These are phyloP conservation scores for Senna tora DNA, from an alignment of 306 rosid genomes.

Conservation along the genomic window DNA sequence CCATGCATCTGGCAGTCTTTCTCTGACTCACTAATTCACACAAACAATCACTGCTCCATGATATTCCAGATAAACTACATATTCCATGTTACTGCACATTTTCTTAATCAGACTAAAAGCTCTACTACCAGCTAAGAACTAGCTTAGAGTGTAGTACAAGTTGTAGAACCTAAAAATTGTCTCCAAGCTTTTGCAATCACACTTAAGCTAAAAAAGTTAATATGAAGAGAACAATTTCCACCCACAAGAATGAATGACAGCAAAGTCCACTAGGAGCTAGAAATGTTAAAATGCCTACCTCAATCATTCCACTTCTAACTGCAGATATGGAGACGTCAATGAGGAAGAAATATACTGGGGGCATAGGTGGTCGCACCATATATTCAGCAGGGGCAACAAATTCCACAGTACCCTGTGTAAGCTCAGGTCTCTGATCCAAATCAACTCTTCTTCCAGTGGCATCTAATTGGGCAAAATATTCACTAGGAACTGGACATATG, in stretches of 20 bases:
- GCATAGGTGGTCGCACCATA: conserved; percentile 99
- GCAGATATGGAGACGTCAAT: conserved; percentile 93
- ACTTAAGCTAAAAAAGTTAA: not conserved
- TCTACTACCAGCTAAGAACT: not conserved
- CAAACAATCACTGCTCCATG: not conserved
- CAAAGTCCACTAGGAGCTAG: not conserved
- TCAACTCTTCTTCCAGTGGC: conserved; percentile 90
- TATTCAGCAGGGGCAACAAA: conserved; percentile 99
- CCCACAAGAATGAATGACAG: not conserved
- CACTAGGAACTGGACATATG: conserved; percentile 79
- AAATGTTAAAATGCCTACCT: conserved; percentile 54
- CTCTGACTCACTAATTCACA: conserved; percentile 6
- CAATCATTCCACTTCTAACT: conserved; percentile 98
- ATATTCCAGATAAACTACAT: not conserved
- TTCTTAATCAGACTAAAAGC: not conserved
- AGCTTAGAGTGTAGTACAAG: conserved; percentile 1
- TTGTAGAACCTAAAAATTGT: not conserved
- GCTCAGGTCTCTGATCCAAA: conserved; percentile 92
- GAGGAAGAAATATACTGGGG: conserved; percentile 95
- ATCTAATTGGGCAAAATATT: conserved; percentile 90
- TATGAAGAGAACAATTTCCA: not conserved
- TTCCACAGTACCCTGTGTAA: conserved; percentile 85
- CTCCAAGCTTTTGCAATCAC: not conserved
- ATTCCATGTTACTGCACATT: not conserved
- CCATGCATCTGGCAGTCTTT: conserved; percentile 16